Conservation (phyloP, 768 basidiomycete species). For the Pisolithus sp. region DNA sequence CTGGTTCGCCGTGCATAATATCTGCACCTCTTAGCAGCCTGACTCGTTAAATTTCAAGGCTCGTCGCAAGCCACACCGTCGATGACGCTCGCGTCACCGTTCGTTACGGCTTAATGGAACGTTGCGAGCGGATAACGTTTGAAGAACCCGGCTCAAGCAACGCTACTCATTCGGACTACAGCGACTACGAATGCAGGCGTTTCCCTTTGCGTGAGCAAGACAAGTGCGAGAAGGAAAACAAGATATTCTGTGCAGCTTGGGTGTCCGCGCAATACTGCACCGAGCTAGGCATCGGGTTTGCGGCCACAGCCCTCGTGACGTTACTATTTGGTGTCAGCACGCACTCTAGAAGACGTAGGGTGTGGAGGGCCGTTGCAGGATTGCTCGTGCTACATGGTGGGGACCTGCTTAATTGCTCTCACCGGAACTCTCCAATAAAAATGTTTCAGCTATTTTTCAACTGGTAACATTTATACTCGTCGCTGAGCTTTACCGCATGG, state of each 20-base stretch:
- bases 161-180: conserved; percentile 43
- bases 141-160: conserved; percentile 40
- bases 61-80: conserved; percentile 37
- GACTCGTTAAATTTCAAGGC: conserved; percentile 31
- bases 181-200: conserved; percentile 52
- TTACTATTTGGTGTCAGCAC: conserved; percentile 68
- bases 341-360: conserved; percentile 63
- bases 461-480: conserved; percentile 58
- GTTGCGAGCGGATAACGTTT: conserved; percentile 49
- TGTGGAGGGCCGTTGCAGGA: conserved; percentile 70
- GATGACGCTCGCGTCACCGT: conserved; percentile 42
- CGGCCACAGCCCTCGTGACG: conserved; percentile 47
- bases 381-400: conserved; percentile 57
- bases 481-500: conserved; percentile 49
- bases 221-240: conserved; percentile 46
- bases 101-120: conserved; percentile 52
- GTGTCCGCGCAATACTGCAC: conserved; percentile 60
- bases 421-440: not conserved
- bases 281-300: conserved; percentile 63
- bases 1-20: conserved; percentile 43
- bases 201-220: conserved; percentile 55
- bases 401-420: not conserved
- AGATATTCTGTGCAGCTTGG: conserved; percentile 60
- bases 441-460: conserved; percentile 46
- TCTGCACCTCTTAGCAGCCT: conserved; percentile 16